Percentiles rank a stretch among this genome's conserved stretches.
These are phyloP conservation scores for Suillus sp. DNA, from an alignment of 768 basidiomycete species.

Conservation along the genomic window DNA sequence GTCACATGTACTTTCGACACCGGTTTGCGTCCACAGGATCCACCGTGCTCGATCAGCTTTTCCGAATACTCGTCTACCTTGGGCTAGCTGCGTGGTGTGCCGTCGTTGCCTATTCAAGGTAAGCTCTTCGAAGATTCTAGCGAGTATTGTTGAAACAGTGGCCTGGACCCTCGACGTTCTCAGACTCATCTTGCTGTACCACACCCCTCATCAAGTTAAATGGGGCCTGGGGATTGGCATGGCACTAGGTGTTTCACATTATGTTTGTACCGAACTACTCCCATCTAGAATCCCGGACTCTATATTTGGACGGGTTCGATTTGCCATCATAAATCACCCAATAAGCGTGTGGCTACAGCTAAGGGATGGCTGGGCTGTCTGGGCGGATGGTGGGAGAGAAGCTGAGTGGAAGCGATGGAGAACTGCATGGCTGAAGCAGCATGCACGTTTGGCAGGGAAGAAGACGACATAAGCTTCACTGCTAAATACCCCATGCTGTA, in stretches of 20 bases:
- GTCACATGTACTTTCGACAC: slow-evolving; percentile 74
- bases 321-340: slow-evolving; percentile 54
- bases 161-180: not conserved
- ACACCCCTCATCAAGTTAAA: slow-evolving; percentile 67
- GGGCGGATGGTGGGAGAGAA: slow-evolving; percentile 78
- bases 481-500: not conserved
- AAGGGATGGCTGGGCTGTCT: slow-evolving; percentile 81
- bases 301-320: slow-evolving; percentile 50
- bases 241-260: slow-evolving; percentile 53
- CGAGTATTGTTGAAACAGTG: not conserved
- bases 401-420: slow-evolving; percentile 72
- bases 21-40: slow-evolving; percentile 59
- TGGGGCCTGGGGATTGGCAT: slow-evolving; percentile 76
- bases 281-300: slow-evolving; percentile 58
- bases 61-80: slow-evolving; percentile 48
- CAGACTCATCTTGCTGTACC: slow-evolving; percentile 75
- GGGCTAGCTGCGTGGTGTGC: slow-evolving; percentile 57
- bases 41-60: slow-evolving; percentile 51
- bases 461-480: slow-evolving; percentile 12
- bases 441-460: slow-evolving; percentile 20
- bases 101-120: slow-evolving; percentile 82
- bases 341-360: slow-evolving; percentile 67
- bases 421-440: slow-evolving; percentile 51
- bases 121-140: slow-evolving; percentile 20
- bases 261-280: slow-evolving; percentile 57